Conservation (phyloP, 176 grass and related monocot species). For the Tillandsia leiboldiana region DNA sequence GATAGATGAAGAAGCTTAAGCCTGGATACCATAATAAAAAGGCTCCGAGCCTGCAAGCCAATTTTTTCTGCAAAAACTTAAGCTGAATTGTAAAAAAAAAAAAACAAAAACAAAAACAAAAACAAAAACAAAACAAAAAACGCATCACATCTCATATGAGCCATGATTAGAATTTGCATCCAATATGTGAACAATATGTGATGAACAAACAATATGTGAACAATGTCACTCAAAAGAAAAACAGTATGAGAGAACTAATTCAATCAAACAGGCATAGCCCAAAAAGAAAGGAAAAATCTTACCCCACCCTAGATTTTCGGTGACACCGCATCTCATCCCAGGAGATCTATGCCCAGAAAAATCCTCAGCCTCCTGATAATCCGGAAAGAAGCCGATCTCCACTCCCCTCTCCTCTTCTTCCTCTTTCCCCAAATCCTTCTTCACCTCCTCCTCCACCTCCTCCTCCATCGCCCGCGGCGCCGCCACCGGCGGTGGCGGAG, state of each 20-base stretch:
- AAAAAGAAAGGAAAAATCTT: constrained; percentile 14
- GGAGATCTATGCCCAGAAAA: constrained; percentile 22
- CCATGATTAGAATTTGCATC: too few relatives aligned
- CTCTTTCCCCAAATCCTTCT: constrained; percentile 26
- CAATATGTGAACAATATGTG: too few relatives aligned
- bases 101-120: not conserved
- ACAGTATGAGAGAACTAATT: not conserved
- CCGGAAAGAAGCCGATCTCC: constrained; percentile 28
- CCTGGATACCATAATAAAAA: not conserved
- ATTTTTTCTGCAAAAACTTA: not conserved
- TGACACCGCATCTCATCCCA: constrained; percentile 49
- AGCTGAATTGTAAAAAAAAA: not conserved
- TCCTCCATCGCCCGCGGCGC: constrained; percentile 31
- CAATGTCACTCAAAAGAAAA: too few relatives aligned
- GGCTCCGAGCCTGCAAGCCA: not conserved
- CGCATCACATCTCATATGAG: not conserved
- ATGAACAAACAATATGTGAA: too few relatives aligned
- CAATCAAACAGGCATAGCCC: not conserved
- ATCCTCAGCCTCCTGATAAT: constrained; percentile 16
- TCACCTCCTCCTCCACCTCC: constrained; percentile 42
- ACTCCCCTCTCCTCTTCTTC: constrained; percentile 14
- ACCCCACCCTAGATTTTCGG: constrained; percentile 80
- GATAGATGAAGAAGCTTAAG: too few relatives aligned
- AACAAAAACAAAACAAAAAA: not conserved
- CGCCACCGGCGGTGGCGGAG: constrained; percentile 16